Evolutionary conservation across 805 yeast species (phyloP).

Genomic region (Ogataea populi-albae): DNA sequence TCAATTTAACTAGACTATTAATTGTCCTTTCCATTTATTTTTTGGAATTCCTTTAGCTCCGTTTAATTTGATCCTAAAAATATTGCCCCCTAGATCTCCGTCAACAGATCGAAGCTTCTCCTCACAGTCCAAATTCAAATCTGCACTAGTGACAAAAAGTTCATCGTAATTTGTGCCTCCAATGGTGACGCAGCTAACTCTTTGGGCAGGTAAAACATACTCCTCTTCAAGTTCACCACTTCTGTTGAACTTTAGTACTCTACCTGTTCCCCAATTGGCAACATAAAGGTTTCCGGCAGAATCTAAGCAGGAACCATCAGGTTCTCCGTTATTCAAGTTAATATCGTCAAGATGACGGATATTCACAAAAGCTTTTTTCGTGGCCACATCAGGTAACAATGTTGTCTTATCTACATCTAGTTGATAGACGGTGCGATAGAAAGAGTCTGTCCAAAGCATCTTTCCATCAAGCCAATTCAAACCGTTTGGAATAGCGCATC

Average conservation of each 20-base stretch:
- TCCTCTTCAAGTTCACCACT: slow-evolving; percentile 51
- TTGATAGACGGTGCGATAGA: slow-evolving; percentile 44
- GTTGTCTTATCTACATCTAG: slow-evolving; percentile 40
- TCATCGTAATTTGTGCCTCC: slow-evolving; percentile 60
- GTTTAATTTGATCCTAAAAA: slow-evolving; percentile 45
- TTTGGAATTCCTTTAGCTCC: slow-evolving; percentile 36
- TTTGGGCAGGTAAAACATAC: slow-evolving; percentile 53
- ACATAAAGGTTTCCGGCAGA: slow-evolving; percentile 53
- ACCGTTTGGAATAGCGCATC: slow-evolving; percentile 67
- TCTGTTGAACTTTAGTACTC: slow-evolving; percentile 52
- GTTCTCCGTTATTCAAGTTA: slow-evolving; percentile 49
- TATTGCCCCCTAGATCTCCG: slow-evolving; percentile 57
- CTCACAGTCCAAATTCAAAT: slow-evolving; percentile 41
- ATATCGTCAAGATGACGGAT: slow-evolving; percentile 16
- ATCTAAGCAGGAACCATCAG: slow-evolving; percentile 76
- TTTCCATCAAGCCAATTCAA: slow-evolving; percentile 49
- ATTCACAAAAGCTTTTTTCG: slow-evolving; percentile 40
- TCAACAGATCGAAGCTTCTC: slow-evolving; percentile 28
- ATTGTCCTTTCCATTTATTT: slow-evolving; percentile 25
- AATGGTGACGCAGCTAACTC: slow-evolving; percentile 64
- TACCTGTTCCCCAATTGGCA: slow-evolving; percentile 62
- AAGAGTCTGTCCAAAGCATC: slow-evolving; percentile 55
- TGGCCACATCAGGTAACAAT: slow-evolving; percentile 29
- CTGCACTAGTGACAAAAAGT: slow-evolving; percentile 67
- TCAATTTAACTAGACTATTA: slow-evolving; percentile 20